Conservation (phyloP, 352 stramenopile genomes). For the Phytophthora kernoviae region DNA sequence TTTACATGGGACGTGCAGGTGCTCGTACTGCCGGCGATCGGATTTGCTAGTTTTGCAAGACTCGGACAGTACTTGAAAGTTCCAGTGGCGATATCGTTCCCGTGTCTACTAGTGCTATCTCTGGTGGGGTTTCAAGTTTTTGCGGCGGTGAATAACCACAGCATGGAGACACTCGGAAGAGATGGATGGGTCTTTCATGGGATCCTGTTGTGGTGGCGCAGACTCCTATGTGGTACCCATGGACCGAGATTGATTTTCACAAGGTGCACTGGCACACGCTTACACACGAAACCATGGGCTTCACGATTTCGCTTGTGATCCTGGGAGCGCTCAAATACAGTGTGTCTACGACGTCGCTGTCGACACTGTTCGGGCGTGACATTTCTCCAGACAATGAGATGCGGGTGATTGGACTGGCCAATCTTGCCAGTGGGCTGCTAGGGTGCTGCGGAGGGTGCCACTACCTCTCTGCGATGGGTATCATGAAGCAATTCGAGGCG, state of each 20-base stretch:
- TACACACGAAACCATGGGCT: conserved; percentile 58
- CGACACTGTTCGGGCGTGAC: conserved; percentile 76
- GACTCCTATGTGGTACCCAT: conserved; percentile 83
- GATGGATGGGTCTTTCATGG: conserved; percentile 75
- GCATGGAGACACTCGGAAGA: conserved; percentile 39
- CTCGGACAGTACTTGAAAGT: conserved; percentile 65
- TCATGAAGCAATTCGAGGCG: conserved; percentile 86
- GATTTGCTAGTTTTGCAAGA: conserved; percentile 60
- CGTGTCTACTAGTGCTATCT: conserved; percentile 60
- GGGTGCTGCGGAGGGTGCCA: conserved; percentile 80
- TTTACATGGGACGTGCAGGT: conserved; percentile 63
- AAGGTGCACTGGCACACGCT: conserved; percentile 69
- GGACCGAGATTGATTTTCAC: conserved; percentile 66
- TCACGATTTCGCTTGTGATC: conserved; percentile 74
- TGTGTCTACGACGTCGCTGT: conserved; percentile 78
- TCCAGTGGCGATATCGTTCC: conserved; percentile 76
- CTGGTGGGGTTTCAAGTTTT: conserved; percentile 66
- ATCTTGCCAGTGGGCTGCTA: conserved; percentile 64
- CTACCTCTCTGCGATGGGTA: conserved; percentile 84
- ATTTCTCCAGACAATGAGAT: conserved; percentile 84
- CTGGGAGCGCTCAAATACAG: conserved; percentile 84
- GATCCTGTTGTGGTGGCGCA: conserved; percentile 56
- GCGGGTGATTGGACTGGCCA: conserved; percentile 78
- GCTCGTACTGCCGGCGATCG: conserved; percentile 59
- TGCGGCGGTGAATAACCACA: conserved; percentile 30